phyloP scores from a whole-genome alignment of 2,329 filamentous ascomycete genomes.

The Pestalotiopsis sp. region DNA sequence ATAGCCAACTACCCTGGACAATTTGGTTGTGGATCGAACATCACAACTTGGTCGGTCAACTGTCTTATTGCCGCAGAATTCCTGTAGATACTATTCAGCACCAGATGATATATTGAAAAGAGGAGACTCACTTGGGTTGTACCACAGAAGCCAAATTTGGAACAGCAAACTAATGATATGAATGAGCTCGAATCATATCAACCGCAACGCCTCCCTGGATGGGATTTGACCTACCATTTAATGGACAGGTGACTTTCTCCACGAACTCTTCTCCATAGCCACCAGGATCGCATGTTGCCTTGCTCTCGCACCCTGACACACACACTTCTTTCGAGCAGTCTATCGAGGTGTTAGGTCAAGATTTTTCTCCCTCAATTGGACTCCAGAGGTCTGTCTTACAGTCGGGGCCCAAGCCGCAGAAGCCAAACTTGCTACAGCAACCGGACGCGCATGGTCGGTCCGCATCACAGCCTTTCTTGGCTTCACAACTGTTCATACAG shows the following conservation, averaged over 20 bases:
- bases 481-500: too few relatives aligned
- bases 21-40: neutral
- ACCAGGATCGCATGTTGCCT: neutral
- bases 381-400: too few relatives aligned
- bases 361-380: neutral
- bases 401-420: neutral
- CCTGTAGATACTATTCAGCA: too few relatives aligned
- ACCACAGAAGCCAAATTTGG: conserved; percentile 34
- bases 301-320: neutral
- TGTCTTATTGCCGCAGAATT: conserved; percentile 26
- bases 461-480: neutral
- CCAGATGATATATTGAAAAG: too few relatives aligned
- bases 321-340: too few relatives aligned
- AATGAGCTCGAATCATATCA: too few relatives aligned
- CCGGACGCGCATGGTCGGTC: neutral
- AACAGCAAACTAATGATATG: conserved; percentile 36
- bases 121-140: too few relatives aligned
- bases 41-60: conserved; percentile 11
- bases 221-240: too few relatives aligned
- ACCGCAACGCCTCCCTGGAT: too few relatives aligned
- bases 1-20: conserved; percentile 15
- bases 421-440: neutral
- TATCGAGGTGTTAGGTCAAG: too few relatives aligned
- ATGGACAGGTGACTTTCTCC: too few relatives aligned
- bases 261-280: neutral